A percentile compares a stretch with the other conserved stretches of the same genome.
Evolutionary conservation across 306 rosid species (phyloP).

Genomic region (Corylus americana): DNA sequence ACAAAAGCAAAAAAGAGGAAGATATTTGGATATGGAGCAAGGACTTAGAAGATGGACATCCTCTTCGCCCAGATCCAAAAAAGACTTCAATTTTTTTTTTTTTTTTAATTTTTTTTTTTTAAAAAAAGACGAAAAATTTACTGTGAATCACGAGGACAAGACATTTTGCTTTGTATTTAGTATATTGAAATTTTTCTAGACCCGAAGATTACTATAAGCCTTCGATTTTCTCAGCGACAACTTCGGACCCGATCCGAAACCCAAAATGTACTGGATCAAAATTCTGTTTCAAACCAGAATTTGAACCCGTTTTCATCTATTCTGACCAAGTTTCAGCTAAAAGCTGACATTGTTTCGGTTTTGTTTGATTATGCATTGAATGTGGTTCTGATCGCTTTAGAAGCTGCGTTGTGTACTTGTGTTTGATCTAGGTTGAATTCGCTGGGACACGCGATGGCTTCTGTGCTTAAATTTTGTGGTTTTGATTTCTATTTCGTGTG

Average conservation of each 20-base stretch:
- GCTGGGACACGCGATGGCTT: neutral
- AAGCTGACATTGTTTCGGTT: neutral
- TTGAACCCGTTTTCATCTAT: no score
- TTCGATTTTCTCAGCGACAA: neutral
- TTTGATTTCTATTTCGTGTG: neutral
- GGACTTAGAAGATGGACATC: no score
- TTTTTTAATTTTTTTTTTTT: no score
- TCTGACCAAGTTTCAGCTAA: neutral
- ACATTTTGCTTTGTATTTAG: neutral
- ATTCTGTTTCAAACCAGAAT: no score
- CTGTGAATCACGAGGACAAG: neutral
- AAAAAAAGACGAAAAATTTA: neutral
- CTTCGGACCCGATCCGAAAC: neutral
- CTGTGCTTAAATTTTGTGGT: neutral
- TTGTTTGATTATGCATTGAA: neutral
- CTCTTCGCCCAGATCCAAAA: no score
- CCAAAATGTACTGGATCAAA: neutral
- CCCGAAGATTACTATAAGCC: neutral
- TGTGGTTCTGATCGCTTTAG: neutral
- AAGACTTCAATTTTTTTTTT: no score
- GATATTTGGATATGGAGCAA: no score
- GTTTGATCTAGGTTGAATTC: neutral
- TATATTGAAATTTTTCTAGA: neutral
- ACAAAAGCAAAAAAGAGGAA: no score
- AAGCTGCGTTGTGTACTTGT: neutral